Evolutionary conservation across 2,329 filamentous ascomycete species (phyloP), one percentile per base, ranked within the genome.

Genomic region (Fusarium brachygibbosum): DNA sequence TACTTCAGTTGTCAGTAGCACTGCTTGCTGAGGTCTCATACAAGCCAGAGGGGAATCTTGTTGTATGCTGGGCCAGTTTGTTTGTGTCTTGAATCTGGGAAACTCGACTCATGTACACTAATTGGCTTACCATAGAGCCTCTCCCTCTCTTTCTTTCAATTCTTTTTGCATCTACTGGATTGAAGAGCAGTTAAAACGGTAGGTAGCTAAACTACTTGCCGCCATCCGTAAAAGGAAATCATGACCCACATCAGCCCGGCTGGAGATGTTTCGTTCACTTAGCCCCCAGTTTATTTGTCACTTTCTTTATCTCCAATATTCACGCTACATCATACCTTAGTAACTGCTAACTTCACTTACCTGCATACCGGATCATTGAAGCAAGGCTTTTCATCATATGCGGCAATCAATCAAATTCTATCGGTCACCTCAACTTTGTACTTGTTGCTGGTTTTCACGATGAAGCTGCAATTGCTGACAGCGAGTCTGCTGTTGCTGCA

Each of bases 381-480:
- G 25, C 23, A 25, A 25, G 31, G 19, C 40, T 16, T 51, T 40
- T 13, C 35, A 46, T 42, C 25, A 31, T 44, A 55, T 50, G 34
- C 23, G n/a, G 23, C n/a, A 29, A 49, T 57, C 41, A 42, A 64
- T 19, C 23, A 54, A 25, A 23, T 46, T 44, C 28, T 31, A 55
- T 53, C 48, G 52, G 23, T 48, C 38, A 46, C 58, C 38, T 54
- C 58, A 23, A 38, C 58, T 54, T 49, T 34, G 58, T 57, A 34
- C 42, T 28, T 44, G 35, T 19, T 25, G 38, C 41, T 37, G 38
- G 14, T 35, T 25, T 52, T 32, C 61, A 66, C 51, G 25, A 71
- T 75, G 66, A 75, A 69, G 56, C 68, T 78, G 70, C 75, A 74
- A 61, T 54, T 70, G 29, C 49, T 76, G 45, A 66, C 64, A 14